A percentile compares a stretch with the other conserved stretches of the same genome.
Evolutionary conservation across 768 basidiomycete genomes (phyloP).

Genomic region (Cytidiella melzeri): DNA sequence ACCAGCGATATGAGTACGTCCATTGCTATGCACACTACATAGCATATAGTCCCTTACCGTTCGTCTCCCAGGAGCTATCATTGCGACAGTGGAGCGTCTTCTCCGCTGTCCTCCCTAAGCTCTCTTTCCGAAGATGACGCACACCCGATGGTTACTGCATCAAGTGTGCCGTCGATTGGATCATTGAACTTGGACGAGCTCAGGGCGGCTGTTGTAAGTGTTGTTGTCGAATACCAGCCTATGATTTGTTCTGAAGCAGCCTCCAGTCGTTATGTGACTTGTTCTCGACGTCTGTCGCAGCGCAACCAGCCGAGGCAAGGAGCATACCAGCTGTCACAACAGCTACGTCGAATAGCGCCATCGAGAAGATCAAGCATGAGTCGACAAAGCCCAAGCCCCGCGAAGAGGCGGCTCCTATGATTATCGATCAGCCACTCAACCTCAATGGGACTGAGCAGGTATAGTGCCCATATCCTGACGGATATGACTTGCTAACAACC

Average conservation of each 20-base stretch:
- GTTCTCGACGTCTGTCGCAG: not conserved
- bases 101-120: constrained; percentile 69
- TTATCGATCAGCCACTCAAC: not conserved
- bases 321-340: not conserved
- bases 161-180: constrained; percentile 14
- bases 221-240: not conserved
- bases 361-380: no score
- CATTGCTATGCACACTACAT: no score
- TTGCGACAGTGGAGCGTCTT: constrained; percentile 49
- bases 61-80: constrained; percentile 21
- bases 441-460: not conserved
- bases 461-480: not conserved
- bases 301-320: not conserved
- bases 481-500: not conserved
- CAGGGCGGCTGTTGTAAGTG: constrained; percentile 51
- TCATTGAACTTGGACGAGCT: constrained; percentile 41
- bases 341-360: no score
- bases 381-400: not conserved
- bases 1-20: constrained; percentile 37
- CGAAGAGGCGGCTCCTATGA: not conserved
- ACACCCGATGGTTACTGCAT: constrained; percentile 25
- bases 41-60: not conserved
- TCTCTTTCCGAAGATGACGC: constrained; percentile 67
- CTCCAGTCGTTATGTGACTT: constrained; percentile 2
- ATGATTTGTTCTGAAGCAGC: not conserved